These are phyloP conservation scores for Neoarthrinium moseri DNA, from an alignment of 2,329 filamentous ascomycete genomes.

Conservation along the genomic window DNA sequence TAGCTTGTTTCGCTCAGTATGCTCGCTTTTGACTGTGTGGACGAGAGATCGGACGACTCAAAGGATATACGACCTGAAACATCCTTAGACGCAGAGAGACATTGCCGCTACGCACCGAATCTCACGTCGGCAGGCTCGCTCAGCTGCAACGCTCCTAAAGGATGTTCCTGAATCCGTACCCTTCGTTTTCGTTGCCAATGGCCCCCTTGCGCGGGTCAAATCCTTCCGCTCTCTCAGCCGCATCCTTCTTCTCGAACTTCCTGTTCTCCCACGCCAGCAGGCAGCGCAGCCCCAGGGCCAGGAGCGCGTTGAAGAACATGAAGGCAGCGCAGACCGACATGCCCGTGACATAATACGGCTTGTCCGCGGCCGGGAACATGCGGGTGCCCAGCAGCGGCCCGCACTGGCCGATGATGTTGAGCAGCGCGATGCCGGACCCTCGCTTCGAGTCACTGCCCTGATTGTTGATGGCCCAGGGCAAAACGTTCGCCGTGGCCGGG, in stretches of 20 bases:
- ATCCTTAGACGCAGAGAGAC: too few species aligned
- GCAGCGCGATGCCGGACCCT: conserved; percentile 60
- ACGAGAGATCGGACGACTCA: too few species aligned
- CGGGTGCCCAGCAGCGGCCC: conserved; percentile 64
- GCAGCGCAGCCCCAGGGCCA: conserved; percentile 30
- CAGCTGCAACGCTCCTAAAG: conserved; percentile 16
- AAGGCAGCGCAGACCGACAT: conserved; percentile 37
- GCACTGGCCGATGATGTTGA: conserved; percentile 60
- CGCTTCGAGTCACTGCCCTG: conserved; percentile 66
- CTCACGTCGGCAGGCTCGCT: too few species aligned
- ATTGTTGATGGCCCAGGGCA: conserved; percentile 68
- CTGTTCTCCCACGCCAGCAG: conserved; percentile 33
- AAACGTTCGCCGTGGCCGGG: conserved; percentile 64
- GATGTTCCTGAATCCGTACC: conserved; percentile 22
- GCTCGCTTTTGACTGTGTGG: too few species aligned
- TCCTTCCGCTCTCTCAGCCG: conserved; percentile 18
- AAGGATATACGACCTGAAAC: too few species aligned
- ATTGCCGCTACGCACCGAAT: too few species aligned
- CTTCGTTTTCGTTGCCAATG: conserved; percentile 19
- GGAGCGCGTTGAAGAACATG: conserved; percentile 38
- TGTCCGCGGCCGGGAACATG: conserved; percentile 50
- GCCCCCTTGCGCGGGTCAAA: conserved; percentile 9
- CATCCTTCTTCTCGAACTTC: conserved; percentile 28
- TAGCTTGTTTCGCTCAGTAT: too few species aligned
- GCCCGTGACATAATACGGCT: conserved; percentile 37